Conservation (phyloP, 495 filamentous ascomycete species). For the Trichocladium uniseriatum region DNA sequence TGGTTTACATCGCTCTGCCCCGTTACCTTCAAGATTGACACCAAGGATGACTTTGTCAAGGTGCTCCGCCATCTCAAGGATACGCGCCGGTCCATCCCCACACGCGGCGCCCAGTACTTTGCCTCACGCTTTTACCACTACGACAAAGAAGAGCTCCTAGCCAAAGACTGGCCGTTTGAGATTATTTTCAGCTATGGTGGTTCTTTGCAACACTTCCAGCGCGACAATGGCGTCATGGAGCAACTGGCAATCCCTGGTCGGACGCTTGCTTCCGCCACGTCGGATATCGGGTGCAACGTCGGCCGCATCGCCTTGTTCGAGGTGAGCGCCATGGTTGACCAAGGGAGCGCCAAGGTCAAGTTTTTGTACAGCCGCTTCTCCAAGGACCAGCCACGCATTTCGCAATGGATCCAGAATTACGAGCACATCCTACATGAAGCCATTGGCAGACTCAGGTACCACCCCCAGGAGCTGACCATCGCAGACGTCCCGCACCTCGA, state of each 20-base stretch:
- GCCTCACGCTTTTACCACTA: conserved; percentile 38
- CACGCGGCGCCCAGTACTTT: conserved; percentile 24
- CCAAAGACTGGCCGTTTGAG: conserved; percentile 53
- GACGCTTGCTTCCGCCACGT: conserved; percentile 33
- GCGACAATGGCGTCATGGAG: conserved; percentile 51
- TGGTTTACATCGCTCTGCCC: conserved; percentile 43
- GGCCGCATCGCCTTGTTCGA: conserved; percentile 60
- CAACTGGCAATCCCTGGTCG: conserved; percentile 38
- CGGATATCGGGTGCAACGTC: conserved; percentile 46
- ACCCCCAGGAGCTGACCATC: conserved; percentile 45
- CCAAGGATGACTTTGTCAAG: conserved; percentile 31
- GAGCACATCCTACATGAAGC: conserved; percentile 44
- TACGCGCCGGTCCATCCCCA: conserved; percentile 25
- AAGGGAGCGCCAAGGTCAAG: conserved; percentile 52
- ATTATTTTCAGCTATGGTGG: conserved; percentile 65
- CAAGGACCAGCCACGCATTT: conserved; percentile 48
- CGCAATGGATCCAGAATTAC: conserved; percentile 51
- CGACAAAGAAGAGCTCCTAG: conserved; percentile 34
- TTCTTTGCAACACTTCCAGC: conserved; percentile 52
- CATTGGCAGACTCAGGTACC: conserved; percentile 40
- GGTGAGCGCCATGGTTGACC: conserved; percentile 47
- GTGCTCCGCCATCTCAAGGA: conserved; percentile 37
- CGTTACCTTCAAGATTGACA: conserved; percentile 24
- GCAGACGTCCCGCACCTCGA: conserved; percentile 56
- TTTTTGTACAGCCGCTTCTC: conserved; percentile 56